These are phyloP conservation scores for Butyriboletus loyo DNA, from an alignment of 768 basidiomycete genomes.

Conservation along the genomic window DNA sequence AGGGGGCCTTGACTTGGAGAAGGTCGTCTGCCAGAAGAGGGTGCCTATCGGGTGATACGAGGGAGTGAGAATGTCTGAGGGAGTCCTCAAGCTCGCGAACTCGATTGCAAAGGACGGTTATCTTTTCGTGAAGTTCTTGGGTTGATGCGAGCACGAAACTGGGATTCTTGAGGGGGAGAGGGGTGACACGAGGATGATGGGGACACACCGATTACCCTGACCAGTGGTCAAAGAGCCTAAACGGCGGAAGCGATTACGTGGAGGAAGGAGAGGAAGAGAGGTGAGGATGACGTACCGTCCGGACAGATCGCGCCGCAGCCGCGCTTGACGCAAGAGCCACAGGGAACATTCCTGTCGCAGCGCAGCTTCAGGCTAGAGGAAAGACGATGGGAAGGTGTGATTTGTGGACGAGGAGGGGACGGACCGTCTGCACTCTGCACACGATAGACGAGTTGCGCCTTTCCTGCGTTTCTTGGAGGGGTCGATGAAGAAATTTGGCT, in stretches of 20 bases:
- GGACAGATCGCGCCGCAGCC: slow-evolving; percentile 82
- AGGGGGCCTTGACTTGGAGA: slow-evolving; percentile 69
- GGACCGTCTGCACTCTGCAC: slow-evolving; percentile 77
- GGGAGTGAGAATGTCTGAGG: slow-evolving; percentile 56
- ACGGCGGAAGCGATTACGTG: slow-evolving; percentile 15
- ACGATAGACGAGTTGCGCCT: slow-evolving; percentile 73
- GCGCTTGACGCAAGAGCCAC: slow-evolving; percentile 77
- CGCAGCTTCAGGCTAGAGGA: slow-evolving; percentile 30
- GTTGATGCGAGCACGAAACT: slow-evolving; percentile 81
- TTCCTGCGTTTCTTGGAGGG: slow-evolving; percentile 59
- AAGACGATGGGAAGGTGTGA: neutral
- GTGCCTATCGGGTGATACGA: slow-evolving; percentile 57
- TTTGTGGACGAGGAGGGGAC: neutral
- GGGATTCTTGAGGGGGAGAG: slow-evolving; percentile 2
- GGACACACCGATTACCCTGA: slow-evolving; percentile 68
- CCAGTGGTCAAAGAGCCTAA: slow-evolving; percentile 78
- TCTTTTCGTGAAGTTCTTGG: slow-evolving; percentile 81
- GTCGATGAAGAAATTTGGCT: slow-evolving; percentile 25
- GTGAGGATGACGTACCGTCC: slow-evolving; percentile 49
- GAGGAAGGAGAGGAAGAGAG: slow-evolving; percentile 11
- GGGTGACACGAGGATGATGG: neutral
- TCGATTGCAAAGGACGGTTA: slow-evolving; percentile 66
- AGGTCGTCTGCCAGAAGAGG: slow-evolving; percentile 71
- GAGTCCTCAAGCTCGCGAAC: slow-evolving; percentile 77
- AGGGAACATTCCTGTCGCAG: slow-evolving; percentile 76